Evolutionary conservation across 805 yeast genomes (phyloP), one percentile per base, ranked within the genome.

Genomic region (Starmerella floricola): DNA sequence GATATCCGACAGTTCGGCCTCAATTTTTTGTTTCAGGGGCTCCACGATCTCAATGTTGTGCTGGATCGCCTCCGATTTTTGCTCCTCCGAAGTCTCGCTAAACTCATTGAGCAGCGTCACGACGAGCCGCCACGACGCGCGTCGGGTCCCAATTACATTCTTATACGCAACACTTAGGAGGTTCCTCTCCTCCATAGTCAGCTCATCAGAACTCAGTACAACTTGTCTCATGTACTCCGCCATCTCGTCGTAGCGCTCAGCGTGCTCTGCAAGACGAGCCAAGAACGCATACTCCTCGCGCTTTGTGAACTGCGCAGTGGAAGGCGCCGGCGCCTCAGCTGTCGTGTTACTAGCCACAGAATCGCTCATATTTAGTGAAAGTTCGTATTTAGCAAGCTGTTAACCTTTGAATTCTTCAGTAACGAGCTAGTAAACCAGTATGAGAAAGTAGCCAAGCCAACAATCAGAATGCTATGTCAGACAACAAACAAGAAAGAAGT

Each of bases 171-270:
- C 97, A 27, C 95, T 85, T 58, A 88, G 75, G 55, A 88, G 73
- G 69, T 91, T 91, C 68, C 98, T 87, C 72, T 91, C 98, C 71
- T 91, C 98, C 54, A 91, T 95, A 39, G 93, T 80, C 55, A 91
- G 72, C 66, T 88, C 97, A 67, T 83, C 87, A 50, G 95, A 95
- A 34, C 94, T 76, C 33, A 94, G 80, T 56, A 96, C 97, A 60
- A 91, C 97, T 41, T 84, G 80, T 67, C 88, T 87, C 96, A 88
- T 88, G 72, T 84, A 85, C 66, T 85, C 95, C 58, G 88, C 97
- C 96, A 84, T 86, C 72, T 88, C 97, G 72, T 91, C 97, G 66
- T 87, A 91, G 70, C 97, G 93, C 72, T 91, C 98, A 61, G 97
- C 96, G 73, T 88, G 96, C 71, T 88, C 97, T 61, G 96, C 95